Evolutionary conservation across 139 green algal species (phyloP), one percentile per base, ranked within the genome.

Genomic region (Chlamydomonas applanata): DNA sequence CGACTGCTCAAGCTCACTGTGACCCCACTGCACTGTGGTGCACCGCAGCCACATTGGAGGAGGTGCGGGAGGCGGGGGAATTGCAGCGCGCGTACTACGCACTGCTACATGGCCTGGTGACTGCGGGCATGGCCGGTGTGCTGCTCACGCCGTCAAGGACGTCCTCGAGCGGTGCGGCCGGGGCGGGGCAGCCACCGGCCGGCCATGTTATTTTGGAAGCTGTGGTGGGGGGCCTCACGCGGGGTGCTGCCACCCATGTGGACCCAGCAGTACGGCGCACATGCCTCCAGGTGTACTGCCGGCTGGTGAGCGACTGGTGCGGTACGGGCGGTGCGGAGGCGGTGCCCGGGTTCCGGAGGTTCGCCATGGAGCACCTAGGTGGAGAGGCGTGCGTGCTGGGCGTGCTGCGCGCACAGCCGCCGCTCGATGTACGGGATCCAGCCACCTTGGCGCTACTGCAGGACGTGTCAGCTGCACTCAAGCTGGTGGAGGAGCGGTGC

Each of bases 1-100:
- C n/a, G n/a, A n/a, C n/a, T n/a, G n/a, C n/a, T n/a, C n/a, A n/a
- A n/a, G n/a, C n/a, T n/a, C n/a, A n/a, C n/a, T n/a, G n/a, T n/a
- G n/a, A n/a, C n/a, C n/a, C n/a, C n/a, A n/a, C n/a, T n/a, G n/a
- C n/a, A n/a, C n/a, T n/a, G n/a, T n/a, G n/a, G n/a, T n/a, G n/a
- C n/a, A n/a, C n/a, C 46, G 45, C 70, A 62, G 86, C 72, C 36
- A 85, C 78, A 4, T 72, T 87, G 36, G 92, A 97, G 63, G 92
- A 95, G 30, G 54, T 75, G 25, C 83, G 92, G 3, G 91, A 96
- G 69, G 77, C 79, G 40, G 86, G 60, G 0, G 90, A 94, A 71
- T 75, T 97, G 24, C 92, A 97, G 87, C 78, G 81, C 11, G 59
- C 75, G 1, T 95, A 92, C 83, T 95, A 93, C 79, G 35, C 56